Evolutionary conservation across 305 asterid genomes (phyloP), one percentile per base, ranked within the genome.

Genomic region (Euphrasia arctica): DNA sequence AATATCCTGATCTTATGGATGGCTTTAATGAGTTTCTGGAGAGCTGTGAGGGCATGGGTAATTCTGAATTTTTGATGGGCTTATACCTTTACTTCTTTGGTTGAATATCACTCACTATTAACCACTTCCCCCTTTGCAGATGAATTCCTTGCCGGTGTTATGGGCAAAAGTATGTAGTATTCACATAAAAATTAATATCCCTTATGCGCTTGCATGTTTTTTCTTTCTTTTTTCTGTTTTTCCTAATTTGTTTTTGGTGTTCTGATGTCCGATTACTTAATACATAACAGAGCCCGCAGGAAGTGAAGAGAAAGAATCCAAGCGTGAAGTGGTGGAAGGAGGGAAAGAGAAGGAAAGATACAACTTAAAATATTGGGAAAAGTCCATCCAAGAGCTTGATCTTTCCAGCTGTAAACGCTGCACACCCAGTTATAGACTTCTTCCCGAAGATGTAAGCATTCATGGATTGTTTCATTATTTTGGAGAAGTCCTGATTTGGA

Each of bases 301-400:
- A 94, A 79, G 64, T 64, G 95, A 88, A 73, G 95, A 83, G 18
- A 90, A 74, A 71, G 96, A 78, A 50, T 84, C 36, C 32, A 91
- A 86, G 73, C 90, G 84, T 67, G 96, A 88, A 65, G 70, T 70
- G 0, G 45, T 39, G 32, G 96, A 90, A 66, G 84, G 72, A 61
- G 85, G 80, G 62, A 88, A 91, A 76, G 98, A 90, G 64, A 88
- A 84, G 70, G 95, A 91, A 63, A 78, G 82, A 60, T 79, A 58
- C 76, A 83, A 83, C 75, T 83, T 75, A 67, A 91, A 91, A 75
- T 88, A 91, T 69, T 91, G 87, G 86, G 93, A 86, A 70, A 91
- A 91, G 75, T 88, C 97, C 75, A 84, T 91, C 70, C 95, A 91
- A 67, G 97, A 91, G 84, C 95, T 91, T 52, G 98, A 91, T 72